Evolutionary conservation across 768 basidiomycete genomes (phyloP), one percentile per base, ranked within the genome.

Genomic region (Tubosaeta sp.): DNA sequence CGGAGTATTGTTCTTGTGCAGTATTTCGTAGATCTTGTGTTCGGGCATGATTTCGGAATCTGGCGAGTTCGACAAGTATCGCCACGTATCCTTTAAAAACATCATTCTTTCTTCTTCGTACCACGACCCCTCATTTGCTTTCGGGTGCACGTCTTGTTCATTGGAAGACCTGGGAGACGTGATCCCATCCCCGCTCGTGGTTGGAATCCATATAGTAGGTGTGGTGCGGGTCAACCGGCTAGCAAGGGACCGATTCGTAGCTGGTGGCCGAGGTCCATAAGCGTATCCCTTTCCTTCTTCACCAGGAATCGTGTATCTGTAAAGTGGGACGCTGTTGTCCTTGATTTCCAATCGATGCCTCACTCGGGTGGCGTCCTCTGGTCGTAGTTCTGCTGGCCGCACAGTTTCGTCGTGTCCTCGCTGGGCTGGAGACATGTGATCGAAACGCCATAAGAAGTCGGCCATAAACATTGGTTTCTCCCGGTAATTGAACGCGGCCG

Each of bases 11-110:
- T 47, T 3, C 13, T 26, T 17, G n/a, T 47, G 35, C 2, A 48
- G 47, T 3, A 22, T 17, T 31, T n/a, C 25, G 3, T 53, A 56
- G 6, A 46, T 52, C 27, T 56, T 27, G 38, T 56, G 55, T n/a
- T 50, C 51, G 0, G 43, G 11, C 17, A 13, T 43, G 12, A 43
- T 16, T 16, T 35, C 25, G 1, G 13, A 11, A 1, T 37, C 38
- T 2, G 32, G 6, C 0, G 8, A 10, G 34, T 46, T 6, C 0
- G 52, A 53, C 0, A 54, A 22, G 13, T 46, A 54, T n/a, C 48
- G n/a, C 45, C 45, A 50, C 0, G 52, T 56, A 29, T 44, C 43
- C 29, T 44, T 44, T 29, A 44, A 13, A 4, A 35, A 17, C 2
- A 44, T 31, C 16, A 44, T 16, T n/a, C n/a, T 29, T 6, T 45